Conservation (phyloP, 2,329 filamentous ascomycete species). For the Septoria petroselini region DNA sequence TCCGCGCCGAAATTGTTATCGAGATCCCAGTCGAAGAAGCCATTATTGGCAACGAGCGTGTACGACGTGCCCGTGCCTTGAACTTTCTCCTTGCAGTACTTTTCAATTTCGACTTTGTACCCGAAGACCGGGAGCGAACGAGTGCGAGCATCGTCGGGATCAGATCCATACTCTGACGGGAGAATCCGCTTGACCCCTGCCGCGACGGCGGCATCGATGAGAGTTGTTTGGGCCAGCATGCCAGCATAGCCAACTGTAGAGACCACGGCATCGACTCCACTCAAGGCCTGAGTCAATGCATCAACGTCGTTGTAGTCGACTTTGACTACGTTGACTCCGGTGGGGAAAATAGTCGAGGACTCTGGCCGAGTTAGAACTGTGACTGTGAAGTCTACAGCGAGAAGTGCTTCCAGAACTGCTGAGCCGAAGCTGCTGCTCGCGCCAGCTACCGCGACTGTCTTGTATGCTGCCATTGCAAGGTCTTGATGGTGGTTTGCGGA, state of each 20-base stretch:
- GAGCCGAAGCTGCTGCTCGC: not conserved
- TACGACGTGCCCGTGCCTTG: constrained; percentile 26
- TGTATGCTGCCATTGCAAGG: constrained; percentile 24
- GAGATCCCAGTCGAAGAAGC: constrained; percentile 21
- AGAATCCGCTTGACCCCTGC: constrained; percentile 44
- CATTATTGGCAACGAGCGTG: not conserved
- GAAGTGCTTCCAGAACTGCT: not conserved
- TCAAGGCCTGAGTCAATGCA: constrained; percentile 22
- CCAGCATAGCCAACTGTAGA: constrained; percentile 32
- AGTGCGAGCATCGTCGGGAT: constrained; percentile 37
- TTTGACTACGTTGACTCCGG: not conserved
- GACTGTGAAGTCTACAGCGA: not conserved
- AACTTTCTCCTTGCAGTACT: constrained; percentile 34
- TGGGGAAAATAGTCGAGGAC: not conserved
- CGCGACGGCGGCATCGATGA: constrained; percentile 44
- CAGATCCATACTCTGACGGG: constrained; percentile 43
- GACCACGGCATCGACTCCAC: constrained; percentile 41
- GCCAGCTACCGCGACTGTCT: not conserved
- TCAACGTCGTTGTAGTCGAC: not conserved
- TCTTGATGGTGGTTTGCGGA: too few species aligned
- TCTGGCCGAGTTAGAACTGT: not conserved
- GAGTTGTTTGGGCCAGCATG: constrained; percentile 31
- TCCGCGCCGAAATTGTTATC: constrained; percentile 23
- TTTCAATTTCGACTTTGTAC: constrained; percentile 35
- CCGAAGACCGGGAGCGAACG: constrained; percentile 37